A percentile compares a stretch with the other conserved stretches of the same genome.
Evolutionary conservation across 352 stramenopile species (phyloP).

Genomic region (Bremia lactucae): DNA sequence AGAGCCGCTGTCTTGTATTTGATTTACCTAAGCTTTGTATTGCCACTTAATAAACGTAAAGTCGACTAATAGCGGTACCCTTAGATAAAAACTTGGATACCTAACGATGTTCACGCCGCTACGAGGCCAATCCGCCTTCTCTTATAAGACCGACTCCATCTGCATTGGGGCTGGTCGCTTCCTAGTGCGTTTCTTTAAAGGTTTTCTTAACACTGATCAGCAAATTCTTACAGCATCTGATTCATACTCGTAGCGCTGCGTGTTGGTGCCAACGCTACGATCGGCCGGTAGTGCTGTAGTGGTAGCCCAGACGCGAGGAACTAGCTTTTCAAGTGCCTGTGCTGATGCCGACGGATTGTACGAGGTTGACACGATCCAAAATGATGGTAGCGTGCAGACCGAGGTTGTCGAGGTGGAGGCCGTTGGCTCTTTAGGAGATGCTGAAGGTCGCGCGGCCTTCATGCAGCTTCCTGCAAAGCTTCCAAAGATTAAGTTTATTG

Average conservation of each 20-base stretch:
- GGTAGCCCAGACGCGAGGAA: constrained; percentile 47
- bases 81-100: too few relatives aligned
- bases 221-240: neutral
- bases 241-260: constrained; percentile 21
- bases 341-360: constrained; percentile 28
- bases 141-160: constrained; percentile 21
- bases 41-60: too few relatives aligned
- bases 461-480: constrained; percentile 29
- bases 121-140: constrained; percentile 7
- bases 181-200: constrained; percentile 22
- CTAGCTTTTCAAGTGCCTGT: constrained; percentile 35
- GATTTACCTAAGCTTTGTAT: too few relatives aligned
- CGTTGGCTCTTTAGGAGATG: constrained; percentile 27
- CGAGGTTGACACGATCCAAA: constrained; percentile 54
- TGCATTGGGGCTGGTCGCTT: constrained; percentile 73
- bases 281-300: constrained; percentile 29
- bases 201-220: constrained; percentile 1
- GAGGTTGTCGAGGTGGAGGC: constrained; percentile 22
- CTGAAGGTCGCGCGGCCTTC: constrained; percentile 25
- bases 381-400: constrained; percentile 36
- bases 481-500: constrained; percentile 33
- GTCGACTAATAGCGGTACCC: too few relatives aligned
- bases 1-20: too few relatives aligned
- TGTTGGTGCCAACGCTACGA: constrained; percentile 47
- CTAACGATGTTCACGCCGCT: constrained; percentile 19